phyloP scores from a whole-genome alignment of 2,329 filamentous ascomycete species.

The Pseudogymnoascus sp. region DNA sequence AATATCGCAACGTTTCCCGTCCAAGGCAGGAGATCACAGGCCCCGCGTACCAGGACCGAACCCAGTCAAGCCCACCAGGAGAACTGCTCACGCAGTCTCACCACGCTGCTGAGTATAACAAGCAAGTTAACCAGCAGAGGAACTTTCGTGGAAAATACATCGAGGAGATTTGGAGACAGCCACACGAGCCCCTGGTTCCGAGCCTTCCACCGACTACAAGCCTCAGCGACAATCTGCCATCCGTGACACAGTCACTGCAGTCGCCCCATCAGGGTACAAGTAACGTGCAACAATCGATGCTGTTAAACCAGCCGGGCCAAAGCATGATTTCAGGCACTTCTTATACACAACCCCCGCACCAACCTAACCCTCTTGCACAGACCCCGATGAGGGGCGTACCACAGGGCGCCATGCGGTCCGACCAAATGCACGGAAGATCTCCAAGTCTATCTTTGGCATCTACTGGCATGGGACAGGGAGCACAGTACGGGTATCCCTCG shows the following conservation, averaged over 20 bases:
- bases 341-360: conserved; percentile 66
- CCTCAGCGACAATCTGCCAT: conserved; percentile 37
- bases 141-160: conserved; percentile 73
- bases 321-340: conserved; percentile 43
- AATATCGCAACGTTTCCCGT: conserved; percentile 76
- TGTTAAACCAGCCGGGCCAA: conserved; percentile 35
- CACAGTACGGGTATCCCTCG: conserved; percentile 54
- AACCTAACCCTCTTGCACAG: conserved; percentile 64
- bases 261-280: conserved; percentile 51
- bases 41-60: conserved; percentile 79
- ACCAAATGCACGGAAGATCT: conserved; percentile 61
- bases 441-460: conserved; percentile 52
- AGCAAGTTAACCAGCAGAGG: conserved; percentile 72
- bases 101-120: conserved; percentile 86
- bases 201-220: conserved; percentile 29
- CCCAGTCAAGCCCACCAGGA: conserved; percentile 63
- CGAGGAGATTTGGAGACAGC: conserved; percentile 72
- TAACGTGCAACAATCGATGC: conserved; percentile 46
- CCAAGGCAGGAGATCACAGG: conserved; percentile 86
- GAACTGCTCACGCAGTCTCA: conserved; percentile 83
- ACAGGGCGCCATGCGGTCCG: conserved; percentile 46
- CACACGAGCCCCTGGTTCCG: conserved; percentile 67
- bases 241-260: conserved; percentile 49
- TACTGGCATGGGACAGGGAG: conserved; percentile 42
- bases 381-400: conserved; percentile 66